Conservation (phyloP, 2,329 filamentous ascomycete genomes). For the Claviceps capensis region DNA sequence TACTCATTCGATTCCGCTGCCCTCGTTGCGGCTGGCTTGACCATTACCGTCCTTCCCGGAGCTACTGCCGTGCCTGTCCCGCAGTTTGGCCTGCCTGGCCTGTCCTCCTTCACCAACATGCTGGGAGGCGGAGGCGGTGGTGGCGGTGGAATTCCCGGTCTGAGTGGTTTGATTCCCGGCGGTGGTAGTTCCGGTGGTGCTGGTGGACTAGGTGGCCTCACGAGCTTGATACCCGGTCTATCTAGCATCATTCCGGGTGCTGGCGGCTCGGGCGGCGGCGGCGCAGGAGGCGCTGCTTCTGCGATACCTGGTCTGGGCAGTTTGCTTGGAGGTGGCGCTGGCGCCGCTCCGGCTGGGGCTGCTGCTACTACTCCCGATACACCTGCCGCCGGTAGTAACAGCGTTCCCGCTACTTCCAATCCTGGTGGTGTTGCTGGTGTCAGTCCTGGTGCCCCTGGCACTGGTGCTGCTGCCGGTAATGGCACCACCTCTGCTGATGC, state of each 20-base stretch:
- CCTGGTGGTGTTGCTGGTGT: neutral
- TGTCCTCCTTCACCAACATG: neutral
- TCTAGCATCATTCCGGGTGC: neutral
- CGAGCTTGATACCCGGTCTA: neutral
- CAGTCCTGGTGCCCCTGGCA: neutral
- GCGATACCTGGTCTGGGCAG: neutral
- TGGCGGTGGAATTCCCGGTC: neutral
- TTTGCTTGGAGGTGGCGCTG: neutral
- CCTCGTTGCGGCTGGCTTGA: neutral
- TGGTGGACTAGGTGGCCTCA: neutral
- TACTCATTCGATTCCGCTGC: neutral
- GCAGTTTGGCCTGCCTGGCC: neutral
- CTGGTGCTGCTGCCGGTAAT: neutral
- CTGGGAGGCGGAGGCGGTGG: neutral
- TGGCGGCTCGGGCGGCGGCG: neutral
- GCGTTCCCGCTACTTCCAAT: neutral
- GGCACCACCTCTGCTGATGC: neutral
- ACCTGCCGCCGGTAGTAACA: neutral
- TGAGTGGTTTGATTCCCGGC: neutral
- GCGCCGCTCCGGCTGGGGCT: neutral
- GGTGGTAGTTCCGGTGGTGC: neutral
- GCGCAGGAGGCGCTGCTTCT: neutral
- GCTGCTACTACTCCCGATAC: neutral
- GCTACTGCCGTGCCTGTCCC: neutral
- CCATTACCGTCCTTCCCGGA: neutral